A percentile compares a stretch with the other conserved stretches of the same genome.
Evolutionary conservation across 1,284 basidiomycete genomes (phyloP).

Genomic region (Ganoderma resinaceum): DNA sequence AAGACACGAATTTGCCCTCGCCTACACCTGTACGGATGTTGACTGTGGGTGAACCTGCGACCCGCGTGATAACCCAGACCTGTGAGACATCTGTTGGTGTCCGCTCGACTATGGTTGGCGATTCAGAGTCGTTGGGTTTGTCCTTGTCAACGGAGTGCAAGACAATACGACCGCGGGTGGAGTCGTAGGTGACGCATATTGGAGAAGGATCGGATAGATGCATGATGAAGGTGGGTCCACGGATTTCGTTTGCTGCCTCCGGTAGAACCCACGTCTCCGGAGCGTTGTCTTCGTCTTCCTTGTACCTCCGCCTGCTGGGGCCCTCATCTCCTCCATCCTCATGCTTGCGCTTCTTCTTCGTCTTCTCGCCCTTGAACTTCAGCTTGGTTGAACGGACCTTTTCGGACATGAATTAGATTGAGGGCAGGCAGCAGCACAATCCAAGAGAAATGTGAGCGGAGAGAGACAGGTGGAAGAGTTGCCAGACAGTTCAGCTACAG

Average conservation of each 20-base stretch:
- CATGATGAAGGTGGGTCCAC: conserved; percentile 83
- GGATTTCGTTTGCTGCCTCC: conserved; percentile 73
- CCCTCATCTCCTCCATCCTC: conserved; percentile 56
- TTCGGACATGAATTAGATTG: conserved; percentile 47
- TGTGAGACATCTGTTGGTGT: conserved; percentile 82
- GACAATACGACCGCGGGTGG: conserved; percentile 76
- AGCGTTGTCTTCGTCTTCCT: conserved; percentile 63
- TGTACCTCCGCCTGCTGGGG: conserved; percentile 52
- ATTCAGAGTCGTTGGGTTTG: conserved; percentile 46
- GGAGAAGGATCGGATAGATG: conserved; percentile 80
- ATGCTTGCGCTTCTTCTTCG: conserved; percentile 81
- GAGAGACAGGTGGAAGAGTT: too few species aligned
- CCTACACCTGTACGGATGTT: conserved; percentile 86
- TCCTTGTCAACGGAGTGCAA: conserved; percentile 71
- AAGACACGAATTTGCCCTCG: conserved; percentile 87
- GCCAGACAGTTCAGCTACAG: too few species aligned
- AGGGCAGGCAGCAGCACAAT: background rate
- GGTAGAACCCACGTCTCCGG: conserved; percentile 83
- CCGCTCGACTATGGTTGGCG: conserved; percentile 60
- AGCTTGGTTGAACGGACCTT: conserved; percentile 73
- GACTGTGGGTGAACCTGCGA: conserved; percentile 81
- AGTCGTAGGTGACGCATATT: conserved; percentile 78
- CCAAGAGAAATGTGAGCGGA: background rate
- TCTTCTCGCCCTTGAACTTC: conserved; percentile 88
- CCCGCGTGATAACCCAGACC: conserved; percentile 86